These are phyloP conservation scores for Fraxinus floribunda DNA, from an alignment of 305 asterid genomes.

Conservation along the genomic window DNA sequence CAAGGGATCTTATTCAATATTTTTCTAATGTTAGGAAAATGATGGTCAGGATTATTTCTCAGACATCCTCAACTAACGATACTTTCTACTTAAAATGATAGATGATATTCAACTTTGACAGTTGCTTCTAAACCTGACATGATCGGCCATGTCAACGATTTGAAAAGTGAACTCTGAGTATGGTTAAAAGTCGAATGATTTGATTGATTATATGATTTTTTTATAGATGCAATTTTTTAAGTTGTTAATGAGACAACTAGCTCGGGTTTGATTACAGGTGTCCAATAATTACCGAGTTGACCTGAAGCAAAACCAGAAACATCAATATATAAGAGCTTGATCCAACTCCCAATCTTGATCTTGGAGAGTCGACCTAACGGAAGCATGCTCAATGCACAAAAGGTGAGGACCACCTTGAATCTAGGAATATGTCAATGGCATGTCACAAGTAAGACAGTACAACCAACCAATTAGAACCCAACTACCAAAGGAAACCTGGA, in stretches of 20 bases:
- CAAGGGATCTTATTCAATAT: background rate
- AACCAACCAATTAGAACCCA: background rate
- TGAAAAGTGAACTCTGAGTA: background rate
- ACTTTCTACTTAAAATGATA: background rate
- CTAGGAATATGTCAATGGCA: background rate
- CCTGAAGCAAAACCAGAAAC: background rate
- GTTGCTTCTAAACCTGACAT: background rate
- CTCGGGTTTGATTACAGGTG: background rate
- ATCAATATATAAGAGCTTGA: background rate
- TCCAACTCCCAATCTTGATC: background rate
- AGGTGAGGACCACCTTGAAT: background rate
- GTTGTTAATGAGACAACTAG: background rate
- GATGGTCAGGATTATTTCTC: background rate
- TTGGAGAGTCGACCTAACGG: background rate
- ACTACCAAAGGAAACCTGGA: background rate
- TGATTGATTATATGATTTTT: background rate
- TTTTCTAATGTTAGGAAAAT: background rate
- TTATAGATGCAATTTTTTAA: background rate
- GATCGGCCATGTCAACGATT: background rate
- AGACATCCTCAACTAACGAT: background rate
- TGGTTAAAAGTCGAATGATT: background rate
- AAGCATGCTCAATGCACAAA: background rate
- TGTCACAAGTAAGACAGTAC: background rate
- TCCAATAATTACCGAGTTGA: background rate
- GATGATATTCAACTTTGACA: background rate